Evolutionary conservation across 1,139 yeast genomes (phyloP).

Genomic region (Wickerhamomyces sp.): DNA sequence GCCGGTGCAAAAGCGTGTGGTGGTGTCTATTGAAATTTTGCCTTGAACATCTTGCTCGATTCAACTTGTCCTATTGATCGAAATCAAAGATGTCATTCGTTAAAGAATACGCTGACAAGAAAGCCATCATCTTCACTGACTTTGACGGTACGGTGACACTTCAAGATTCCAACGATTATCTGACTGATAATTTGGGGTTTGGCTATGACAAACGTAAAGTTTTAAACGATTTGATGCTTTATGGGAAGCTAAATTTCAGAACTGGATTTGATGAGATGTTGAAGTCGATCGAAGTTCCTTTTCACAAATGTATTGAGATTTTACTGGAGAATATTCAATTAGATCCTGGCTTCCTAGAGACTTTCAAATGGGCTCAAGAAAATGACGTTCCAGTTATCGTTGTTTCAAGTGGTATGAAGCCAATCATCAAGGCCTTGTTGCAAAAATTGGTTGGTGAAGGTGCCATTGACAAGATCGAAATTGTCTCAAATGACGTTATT

Average conservation of each 20-base stretch:
- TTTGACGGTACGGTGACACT: slow-evolving; percentile 97
- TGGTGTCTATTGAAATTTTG: no score
- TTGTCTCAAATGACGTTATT: slow-evolving; percentile 74
- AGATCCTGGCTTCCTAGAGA: slow-evolving; percentile 86
- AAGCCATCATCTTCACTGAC: slow-evolving; percentile 88
- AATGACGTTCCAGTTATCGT: slow-evolving; percentile 74
- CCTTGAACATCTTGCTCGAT: no score
- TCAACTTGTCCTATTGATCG: no score
- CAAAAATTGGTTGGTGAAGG: slow-evolving; percentile 70
- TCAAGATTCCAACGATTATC: slow-evolving; percentile 84
- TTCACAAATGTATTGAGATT: slow-evolving; percentile 73
- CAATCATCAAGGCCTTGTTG: slow-evolving; percentile 76
- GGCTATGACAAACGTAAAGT: slow-evolving; percentile 64
- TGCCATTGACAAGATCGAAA: slow-evolving; percentile 67
- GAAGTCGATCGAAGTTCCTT: slow-evolving; percentile 68
- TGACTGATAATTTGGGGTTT: slow-evolving; percentile 86
- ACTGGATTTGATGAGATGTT: slow-evolving; percentile 85
- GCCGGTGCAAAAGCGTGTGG: no score
- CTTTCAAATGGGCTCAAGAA: slow-evolving; percentile 72
- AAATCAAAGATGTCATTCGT: slow-evolving; percentile 28
- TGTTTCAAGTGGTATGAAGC: slow-evolving; percentile 89
- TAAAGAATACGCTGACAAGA: slow-evolving; percentile 24
- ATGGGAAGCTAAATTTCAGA: slow-evolving; percentile 64
- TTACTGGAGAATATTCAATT: slow-evolving; percentile 57
- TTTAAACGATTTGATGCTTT: slow-evolving; percentile 68